These are phyloP conservation scores for Zhuliangozyma parablackwelliae DNA, from an alignment of 1,139 yeast species.

Conservation along the genomic window DNA sequence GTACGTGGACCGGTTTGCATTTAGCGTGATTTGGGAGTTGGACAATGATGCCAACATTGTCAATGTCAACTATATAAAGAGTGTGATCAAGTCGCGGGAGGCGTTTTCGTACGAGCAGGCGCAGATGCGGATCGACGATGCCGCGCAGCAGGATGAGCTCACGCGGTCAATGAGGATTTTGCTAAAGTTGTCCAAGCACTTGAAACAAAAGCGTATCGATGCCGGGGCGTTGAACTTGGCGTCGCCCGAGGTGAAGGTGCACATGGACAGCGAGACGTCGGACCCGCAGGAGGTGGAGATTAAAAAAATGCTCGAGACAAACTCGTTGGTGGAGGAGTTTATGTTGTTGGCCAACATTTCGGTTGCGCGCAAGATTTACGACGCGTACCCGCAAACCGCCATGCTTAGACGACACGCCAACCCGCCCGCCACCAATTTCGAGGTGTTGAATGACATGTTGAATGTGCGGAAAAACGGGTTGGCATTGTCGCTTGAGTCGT, in stretches of 20 bases:
- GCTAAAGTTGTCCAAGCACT: constrained; percentile 68
- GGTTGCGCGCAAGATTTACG: constrained; percentile 88
- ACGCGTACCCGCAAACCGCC: constrained; percentile 95
- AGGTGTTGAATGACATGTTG: constrained; percentile 80
- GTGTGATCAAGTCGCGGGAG: constrained; percentile 85
- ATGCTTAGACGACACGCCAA: constrained; percentile 96
- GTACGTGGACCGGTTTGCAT: constrained; percentile 92
- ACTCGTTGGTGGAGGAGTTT: constrained; percentile 95
- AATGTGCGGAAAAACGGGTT: constrained; percentile 74
- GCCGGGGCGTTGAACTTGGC: constrained; percentile 97
- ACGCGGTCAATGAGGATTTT: constrained; percentile 87
- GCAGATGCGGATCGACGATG: constrained; percentile 84
- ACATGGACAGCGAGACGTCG: constrained; percentile 94
- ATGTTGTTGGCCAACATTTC: constrained; percentile 97
- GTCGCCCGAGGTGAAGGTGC: constrained; percentile 96
- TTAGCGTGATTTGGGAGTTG: constrained; percentile 93
- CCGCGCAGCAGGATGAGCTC: constrained; percentile 70
- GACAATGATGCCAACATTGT: constrained; percentile 84
- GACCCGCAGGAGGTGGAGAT: constrained; percentile 96
- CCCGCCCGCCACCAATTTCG: constrained; percentile 94
- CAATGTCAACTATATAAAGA: constrained; percentile 76
- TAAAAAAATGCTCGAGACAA: constrained; percentile 82
- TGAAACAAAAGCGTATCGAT: constrained; percentile 80
- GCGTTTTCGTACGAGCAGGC: constrained; percentile 96
- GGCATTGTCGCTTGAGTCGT: constrained; percentile 75